A percentile compares a stretch with the other conserved stretches of the same genome.
phyloP scores from a whole-genome alignment of 2,329 filamentous ascomycete genomes.

The Fusarium gaditjirri region DNA sequence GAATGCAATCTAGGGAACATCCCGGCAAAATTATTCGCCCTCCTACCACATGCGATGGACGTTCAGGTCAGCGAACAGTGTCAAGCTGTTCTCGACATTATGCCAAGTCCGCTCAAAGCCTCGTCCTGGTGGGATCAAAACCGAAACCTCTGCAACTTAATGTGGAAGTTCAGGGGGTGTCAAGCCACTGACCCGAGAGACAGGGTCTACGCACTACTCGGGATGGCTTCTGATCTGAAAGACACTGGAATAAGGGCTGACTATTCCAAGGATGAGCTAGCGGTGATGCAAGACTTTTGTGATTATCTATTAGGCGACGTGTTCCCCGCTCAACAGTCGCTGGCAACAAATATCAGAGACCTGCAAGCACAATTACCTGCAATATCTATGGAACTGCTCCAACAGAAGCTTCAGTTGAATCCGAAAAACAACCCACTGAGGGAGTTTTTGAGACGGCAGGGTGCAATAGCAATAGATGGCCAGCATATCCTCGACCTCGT shows the following conservation, averaged over 20 bases:
- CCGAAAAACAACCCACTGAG: too few species aligned
- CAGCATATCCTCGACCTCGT: too few species aligned
- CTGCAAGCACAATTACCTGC: too few species aligned
- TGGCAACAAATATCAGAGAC: too few species aligned
- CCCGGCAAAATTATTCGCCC: background rate
- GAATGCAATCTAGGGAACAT: background rate
- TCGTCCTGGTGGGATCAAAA: slow-evolving; percentile 17
- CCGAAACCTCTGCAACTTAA: background rate
- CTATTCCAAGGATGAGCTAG: background rate
- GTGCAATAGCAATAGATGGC: too few species aligned
- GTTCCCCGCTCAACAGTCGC: too few species aligned
- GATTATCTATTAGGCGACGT: background rate
- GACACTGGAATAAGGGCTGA: background rate
- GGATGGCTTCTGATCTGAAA: background rate
- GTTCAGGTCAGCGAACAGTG: background rate
- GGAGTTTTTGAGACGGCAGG: too few species aligned
- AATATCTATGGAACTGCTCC: too few species aligned
- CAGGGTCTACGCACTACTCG: slow-evolving; percentile 9
- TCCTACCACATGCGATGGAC: background rate
- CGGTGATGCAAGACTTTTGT: background rate
- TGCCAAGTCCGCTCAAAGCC: background rate
- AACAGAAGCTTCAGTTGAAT: too few species aligned
- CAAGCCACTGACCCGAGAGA: slow-evolving; percentile 9
- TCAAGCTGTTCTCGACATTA: slow-evolving; percentile 23
- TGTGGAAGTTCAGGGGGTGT: background rate